These are phyloP conservation scores for Nevesoporus exiguus DNA, from an alignment of 768 basidiomycete species.

Conservation along the genomic window DNA sequence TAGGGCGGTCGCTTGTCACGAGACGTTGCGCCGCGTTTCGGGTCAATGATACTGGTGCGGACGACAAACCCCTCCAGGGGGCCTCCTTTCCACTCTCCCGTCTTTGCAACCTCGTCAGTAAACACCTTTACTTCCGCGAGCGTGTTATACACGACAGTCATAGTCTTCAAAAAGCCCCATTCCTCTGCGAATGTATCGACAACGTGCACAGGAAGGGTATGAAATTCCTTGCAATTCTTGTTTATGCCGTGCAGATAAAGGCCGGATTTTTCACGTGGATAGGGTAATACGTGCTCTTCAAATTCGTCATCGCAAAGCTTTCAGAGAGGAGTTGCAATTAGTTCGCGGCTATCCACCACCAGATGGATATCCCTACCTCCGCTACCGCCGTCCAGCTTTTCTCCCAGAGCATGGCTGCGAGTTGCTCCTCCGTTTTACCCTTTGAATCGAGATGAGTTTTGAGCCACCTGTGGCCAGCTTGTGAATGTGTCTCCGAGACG, in stretches of 20 bases:
- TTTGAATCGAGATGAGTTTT: constrained; percentile 49
- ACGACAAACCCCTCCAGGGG: constrained; percentile 94
- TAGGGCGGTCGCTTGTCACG: constrained; percentile 57
- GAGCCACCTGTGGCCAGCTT: constrained; percentile 84
- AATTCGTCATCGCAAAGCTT: constrained; percentile 97
- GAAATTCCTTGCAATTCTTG: constrained; percentile 58
- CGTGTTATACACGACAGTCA: constrained; percentile 48
- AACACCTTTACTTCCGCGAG: constrained; percentile 70
- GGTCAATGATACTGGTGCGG: constrained; percentile 59
- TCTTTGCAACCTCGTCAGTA: constrained; percentile 60
- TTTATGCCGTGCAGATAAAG: constrained; percentile 94
- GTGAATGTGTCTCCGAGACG: constrained; percentile 60
- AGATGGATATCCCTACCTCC: constrained; percentile 56
- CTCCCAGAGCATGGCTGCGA: constrained; percentile 74
- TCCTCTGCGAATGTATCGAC: constrained; percentile 81
- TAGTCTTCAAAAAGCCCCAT: constrained; percentile 90
- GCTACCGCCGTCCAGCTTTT: constrained; percentile 87
- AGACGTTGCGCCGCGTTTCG: constrained; percentile 32
- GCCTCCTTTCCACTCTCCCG: constrained; percentile 79
- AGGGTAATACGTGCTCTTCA: constrained; percentile 92
- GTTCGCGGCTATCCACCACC: background rate
- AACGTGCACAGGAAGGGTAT: constrained; percentile 59
- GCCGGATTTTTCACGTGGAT: constrained; percentile 78
- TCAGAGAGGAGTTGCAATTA: background rate
- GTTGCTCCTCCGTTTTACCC: constrained; percentile 66